Percentiles rank a stretch among this genome's conserved stretches.
Conservation (phyloP, 257 asterid genomes). For the Thymus quinquecostatus region DNA sequence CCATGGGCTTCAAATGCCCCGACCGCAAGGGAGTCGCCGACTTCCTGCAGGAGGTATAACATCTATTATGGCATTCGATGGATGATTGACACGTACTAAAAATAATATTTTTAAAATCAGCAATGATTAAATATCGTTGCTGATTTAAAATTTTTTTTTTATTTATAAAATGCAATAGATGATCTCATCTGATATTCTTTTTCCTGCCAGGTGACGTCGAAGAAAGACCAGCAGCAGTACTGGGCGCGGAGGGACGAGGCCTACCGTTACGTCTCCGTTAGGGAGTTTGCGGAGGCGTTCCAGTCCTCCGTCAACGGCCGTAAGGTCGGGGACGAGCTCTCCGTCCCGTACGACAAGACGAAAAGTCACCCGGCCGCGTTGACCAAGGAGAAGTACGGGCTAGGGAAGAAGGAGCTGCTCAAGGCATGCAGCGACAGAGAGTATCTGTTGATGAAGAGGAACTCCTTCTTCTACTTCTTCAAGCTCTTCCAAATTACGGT, state of each 20-base stretch:
- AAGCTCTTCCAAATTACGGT: conserved; percentile 53
- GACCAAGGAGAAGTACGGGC: conserved; percentile 53
- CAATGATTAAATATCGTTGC: too few species aligned
- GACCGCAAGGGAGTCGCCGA: conserved; percentile 69
- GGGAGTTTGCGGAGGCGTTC: conserved; percentile 59
- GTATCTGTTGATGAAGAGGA: conserved; percentile 61
- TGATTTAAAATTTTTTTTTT: too few species aligned
- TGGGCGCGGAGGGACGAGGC: conserved; percentile 60
- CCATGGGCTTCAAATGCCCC: conserved; percentile 71
- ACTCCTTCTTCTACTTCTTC: conserved; percentile 58
- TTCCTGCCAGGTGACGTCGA: conserved; percentile 57
- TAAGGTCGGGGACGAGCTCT: conserved; percentile 44
- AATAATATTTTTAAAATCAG: too few species aligned
- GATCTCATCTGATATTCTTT: too few species aligned
- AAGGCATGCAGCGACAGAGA: conserved; percentile 67
- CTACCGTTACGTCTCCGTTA: conserved; percentile 47
- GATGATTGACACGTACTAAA: too few species aligned
- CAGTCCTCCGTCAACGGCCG: conserved; percentile 42
- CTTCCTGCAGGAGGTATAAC: conserved; percentile 69
- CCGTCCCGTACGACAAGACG: conserved; percentile 55
- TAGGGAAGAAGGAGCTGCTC: conserved; percentile 51
- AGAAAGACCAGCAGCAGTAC: conserved; percentile 72
- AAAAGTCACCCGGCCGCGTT: conserved; percentile 69
- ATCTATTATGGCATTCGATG: too few species aligned
- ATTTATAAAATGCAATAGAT: too few species aligned